Evolutionary conservation across 75 land plant species (phyloP).

Genomic region (Cryptomeria japonica): DNA sequence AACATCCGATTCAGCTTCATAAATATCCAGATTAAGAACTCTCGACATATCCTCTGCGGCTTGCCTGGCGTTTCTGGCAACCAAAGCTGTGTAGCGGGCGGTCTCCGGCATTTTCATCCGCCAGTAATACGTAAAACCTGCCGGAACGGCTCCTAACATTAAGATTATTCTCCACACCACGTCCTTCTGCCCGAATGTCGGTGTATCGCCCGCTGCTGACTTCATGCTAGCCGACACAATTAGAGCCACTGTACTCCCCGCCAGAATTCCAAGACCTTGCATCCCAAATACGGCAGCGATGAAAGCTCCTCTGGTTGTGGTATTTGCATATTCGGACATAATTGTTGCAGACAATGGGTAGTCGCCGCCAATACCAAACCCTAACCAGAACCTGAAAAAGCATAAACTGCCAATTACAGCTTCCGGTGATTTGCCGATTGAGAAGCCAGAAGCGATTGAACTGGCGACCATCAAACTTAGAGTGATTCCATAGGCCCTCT

Average conservation of each 20-base stretch:
- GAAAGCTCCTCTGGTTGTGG: conserved; percentile 30
- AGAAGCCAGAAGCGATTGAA: conserved; percentile 21
- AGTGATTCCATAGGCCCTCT: conserved; percentile 27
- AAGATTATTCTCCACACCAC: neutral
- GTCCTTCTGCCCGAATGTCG: neutral
- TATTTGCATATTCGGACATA: conserved; percentile 44
- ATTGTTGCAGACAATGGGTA: conserved; percentile 32
- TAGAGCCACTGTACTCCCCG: too few species aligned
- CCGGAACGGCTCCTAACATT: conserved; percentile 19
- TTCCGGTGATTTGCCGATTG: too few species aligned
- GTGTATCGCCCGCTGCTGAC: neutral
- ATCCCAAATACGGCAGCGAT: conserved; percentile 12
- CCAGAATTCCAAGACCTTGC: too few species aligned
- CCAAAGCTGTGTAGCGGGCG: conserved; percentile 57
- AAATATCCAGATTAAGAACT: neutral
- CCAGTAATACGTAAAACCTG: conserved; percentile 36
- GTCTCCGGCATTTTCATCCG: conserved; percentile 63
- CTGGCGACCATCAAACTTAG: conserved; percentile 21
- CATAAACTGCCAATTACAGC: too few species aligned
- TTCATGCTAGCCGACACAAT: too few species aligned
- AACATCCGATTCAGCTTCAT: neutral
- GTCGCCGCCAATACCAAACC: neutral
- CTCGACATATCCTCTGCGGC: neutral
- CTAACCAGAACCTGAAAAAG: too few species aligned
- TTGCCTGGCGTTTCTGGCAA: conserved; percentile 20